Base-by-base conservation (phyloP, 176 grass and related monocot species). In the Thalia dealbata region DNA sequence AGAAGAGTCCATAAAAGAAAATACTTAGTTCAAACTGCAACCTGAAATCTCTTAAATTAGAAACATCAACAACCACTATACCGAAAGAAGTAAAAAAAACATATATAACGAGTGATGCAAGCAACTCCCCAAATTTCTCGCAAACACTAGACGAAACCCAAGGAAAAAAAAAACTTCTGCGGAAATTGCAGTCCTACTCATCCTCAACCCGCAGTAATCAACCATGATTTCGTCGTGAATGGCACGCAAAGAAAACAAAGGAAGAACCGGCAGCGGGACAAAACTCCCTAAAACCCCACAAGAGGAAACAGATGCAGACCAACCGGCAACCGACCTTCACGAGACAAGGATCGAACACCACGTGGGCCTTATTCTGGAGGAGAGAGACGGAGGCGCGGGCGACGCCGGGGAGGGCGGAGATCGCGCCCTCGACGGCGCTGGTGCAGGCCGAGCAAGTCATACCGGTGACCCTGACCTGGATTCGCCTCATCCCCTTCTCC, bases 371-470 rank as follows among this genome's bases (percentile, higher is more conserved):
- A 84, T 86, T 91, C 85, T 99, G 90, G 11, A 99, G 87, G 56
- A 99, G 80, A 13, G 95, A 93, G 14, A 99, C 95, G 25, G 81
- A 74, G 14, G 79, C 90, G 6, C 71, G n/a, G 3, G 73, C 23
- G 24, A 99, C 95, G 14, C 95, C 95, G 12, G 71, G 68, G 9
- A 81, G 75, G 7, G 74, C 79, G 30, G 79, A 74, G 16, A 91
- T 60, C 42, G 95, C 85, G 74, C 87, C 79, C 82, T 99, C 95
- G 18, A 99, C 95, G 73, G 95, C 84, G 73, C 70, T 72, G 18
- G 95, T 79, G 82, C 90, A 93, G 18, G 95, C 95, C 50, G 95
- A 97, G 79, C 95, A 99, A 62, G 90, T 99, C 95, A 99, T 93
- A 46, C 95, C 95, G 21, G 76, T 72, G 76, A 97, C 85, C 74